A percentile compares a stretch with the other conserved stretches of the same genome.
Conservation (phyloP, 371 early-diverging fungal species). For the Circinella umbellata region DNA sequence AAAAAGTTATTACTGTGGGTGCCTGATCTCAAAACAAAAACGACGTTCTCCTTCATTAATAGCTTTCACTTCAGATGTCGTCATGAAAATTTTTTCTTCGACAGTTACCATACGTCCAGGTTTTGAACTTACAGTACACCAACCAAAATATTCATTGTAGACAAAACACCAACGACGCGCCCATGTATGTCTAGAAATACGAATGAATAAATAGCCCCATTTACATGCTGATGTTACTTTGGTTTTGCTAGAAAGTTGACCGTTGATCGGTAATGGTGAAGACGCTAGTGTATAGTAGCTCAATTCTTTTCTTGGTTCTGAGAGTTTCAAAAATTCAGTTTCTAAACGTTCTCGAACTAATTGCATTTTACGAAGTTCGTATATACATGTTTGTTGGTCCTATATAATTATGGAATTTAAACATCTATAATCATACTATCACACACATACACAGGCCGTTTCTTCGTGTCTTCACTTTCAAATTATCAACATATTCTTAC, state of each 20-base stretch:
- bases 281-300: constrained; percentile 10
- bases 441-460: too few relatives aligned
- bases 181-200: constrained; percentile 17
- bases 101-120: constrained; percentile 49
- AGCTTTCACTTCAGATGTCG: constrained; percentile 58
- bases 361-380: constrained; percentile 35
- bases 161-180: constrained; percentile 27
- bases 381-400: constrained; percentile 47
- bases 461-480: too few relatives aligned
- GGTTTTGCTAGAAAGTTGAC: constrained; percentile 31
- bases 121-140: constrained; percentile 32
- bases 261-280: constrained; percentile 12
- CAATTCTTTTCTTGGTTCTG: constrained; percentile 28
- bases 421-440: too few relatives aligned
- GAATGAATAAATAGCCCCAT: constrained; percentile 40
- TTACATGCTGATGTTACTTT: constrained; percentile 10
- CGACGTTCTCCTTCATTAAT: constrained; percentile 60
- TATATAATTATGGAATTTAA: constrained; percentile 12
- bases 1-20: constrained; percentile 16
- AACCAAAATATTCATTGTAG: constrained; percentile 53
- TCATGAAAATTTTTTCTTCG: constrained; percentile 58
- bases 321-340: constrained; percentile 37
- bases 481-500: constrained; percentile 18
- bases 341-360: constrained; percentile 29
- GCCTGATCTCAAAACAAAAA: constrained; percentile 68